phyloP scores from a whole-genome alignment of 2,329 filamentous ascomycete species.

The Aspergillus uvarum region DNA sequence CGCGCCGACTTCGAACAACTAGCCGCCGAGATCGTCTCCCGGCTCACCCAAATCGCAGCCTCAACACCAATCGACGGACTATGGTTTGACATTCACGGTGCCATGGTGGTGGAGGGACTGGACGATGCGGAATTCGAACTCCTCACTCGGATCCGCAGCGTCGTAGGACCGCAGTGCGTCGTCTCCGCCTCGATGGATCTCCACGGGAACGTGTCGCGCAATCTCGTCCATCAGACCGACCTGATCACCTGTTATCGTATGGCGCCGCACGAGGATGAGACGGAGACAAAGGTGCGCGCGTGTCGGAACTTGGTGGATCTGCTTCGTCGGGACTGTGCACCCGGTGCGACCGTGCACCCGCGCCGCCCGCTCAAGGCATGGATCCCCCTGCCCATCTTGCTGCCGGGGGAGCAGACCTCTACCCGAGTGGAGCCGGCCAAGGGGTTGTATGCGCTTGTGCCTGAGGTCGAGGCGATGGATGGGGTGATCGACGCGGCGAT shows the following conservation, averaged over 20 bases:
- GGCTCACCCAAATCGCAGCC: conserved; percentile 40
- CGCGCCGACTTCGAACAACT: conserved; percentile 50
- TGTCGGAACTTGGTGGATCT: conserved; percentile 51
- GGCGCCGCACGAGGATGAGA: conserved; percentile 53
- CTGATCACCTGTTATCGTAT: conserved; percentile 56
- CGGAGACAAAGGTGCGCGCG: conserved; percentile 53
- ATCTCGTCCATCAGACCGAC: conserved; percentile 52
- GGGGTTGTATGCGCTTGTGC: conserved; percentile 51
- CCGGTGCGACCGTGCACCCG: background rate
- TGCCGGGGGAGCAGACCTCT: conserved; percentile 57
- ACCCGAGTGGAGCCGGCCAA: conserved; percentile 55
- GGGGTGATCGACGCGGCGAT: conserved; percentile 54
- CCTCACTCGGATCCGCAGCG: conserved; percentile 45
- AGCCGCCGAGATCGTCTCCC: conserved; percentile 41
- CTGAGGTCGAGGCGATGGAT: conserved; percentile 42
- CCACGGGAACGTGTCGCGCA: conserved; percentile 55
- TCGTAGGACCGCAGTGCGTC: conserved; percentile 49
- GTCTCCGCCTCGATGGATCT: conserved; percentile 58
- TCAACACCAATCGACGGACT: conserved; percentile 46
- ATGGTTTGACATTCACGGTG: conserved; percentile 59
- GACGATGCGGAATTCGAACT: conserved; percentile 53
- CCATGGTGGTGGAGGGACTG: conserved; percentile 54
- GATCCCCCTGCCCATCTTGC: conserved; percentile 53
- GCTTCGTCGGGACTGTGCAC: conserved; percentile 23
- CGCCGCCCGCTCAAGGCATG: conserved; percentile 52